These are phyloP conservation scores for Umbelopsis sp. DNA, from an alignment of 192 early-diverging fungal species.

Conservation along the genomic window DNA sequence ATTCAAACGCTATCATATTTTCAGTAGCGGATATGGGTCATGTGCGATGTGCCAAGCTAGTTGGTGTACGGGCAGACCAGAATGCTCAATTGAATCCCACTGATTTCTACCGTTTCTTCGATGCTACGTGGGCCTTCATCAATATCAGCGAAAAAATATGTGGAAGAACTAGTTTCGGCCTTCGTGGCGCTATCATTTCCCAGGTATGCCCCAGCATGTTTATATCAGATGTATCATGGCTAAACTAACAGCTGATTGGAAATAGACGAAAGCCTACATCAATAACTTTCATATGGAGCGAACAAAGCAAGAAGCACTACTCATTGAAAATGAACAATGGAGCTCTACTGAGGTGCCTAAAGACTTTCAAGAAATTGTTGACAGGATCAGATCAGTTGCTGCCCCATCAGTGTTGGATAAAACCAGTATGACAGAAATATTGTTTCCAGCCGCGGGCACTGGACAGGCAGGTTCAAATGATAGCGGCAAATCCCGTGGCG, in stretches of 20 bases:
- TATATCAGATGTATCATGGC: not conserved
- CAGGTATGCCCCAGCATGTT: conserved; percentile 54
- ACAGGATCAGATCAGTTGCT: conserved; percentile 65
- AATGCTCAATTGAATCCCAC: conserved; percentile 84
- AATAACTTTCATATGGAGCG: conserved; percentile 94
- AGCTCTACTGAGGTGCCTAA: conserved; percentile 88
- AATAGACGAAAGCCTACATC: conserved; percentile 85
- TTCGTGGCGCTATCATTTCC: conserved; percentile 85
- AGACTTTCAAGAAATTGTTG: conserved; percentile 89
- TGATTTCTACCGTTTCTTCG: conserved; percentile 86
- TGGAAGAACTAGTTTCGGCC: conserved; percentile 86
- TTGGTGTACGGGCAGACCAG: conserved; percentile 87
- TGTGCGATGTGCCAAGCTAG: conserved; percentile 83
- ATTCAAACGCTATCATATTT: conserved; percentile 76
- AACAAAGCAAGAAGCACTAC: conserved; percentile 78
- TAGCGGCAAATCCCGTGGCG: not conserved
- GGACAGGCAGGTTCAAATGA: not conserved
- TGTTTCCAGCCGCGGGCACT: not conserved
- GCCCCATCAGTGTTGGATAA: conserved; percentile 37
- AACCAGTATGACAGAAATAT: not conserved
- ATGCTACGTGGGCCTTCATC: conserved; percentile 84
- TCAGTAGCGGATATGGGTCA: conserved; percentile 86
- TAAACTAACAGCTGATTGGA: not conserved
- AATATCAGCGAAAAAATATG: conserved; percentile 75
- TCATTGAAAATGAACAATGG: conserved; percentile 99